Base-by-base conservation (phyloP, 1,284 basidiomycete species). In the Paramarasmius palmivorus region DNA sequence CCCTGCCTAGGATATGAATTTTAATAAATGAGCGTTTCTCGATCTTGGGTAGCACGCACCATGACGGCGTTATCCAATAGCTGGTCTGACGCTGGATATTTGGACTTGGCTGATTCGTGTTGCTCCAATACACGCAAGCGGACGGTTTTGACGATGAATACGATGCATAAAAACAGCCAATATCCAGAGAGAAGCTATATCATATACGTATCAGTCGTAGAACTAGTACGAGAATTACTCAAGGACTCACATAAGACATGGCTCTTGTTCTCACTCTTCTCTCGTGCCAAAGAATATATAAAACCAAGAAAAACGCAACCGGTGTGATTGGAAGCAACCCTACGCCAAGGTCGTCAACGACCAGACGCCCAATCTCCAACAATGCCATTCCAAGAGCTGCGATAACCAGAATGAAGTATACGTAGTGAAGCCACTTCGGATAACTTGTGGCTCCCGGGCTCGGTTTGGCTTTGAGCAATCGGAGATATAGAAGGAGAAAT, bases 61-160 rank as follows among this genome's bases (percentile, higher is more conserved):
- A 66, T 65, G 34, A 65, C 62, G 22, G 50, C 60, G 39, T 67
- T 64, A 51, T 66, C 64, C 3, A 64, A 46, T 22, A 66, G 52
- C 57, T 61, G 57, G 52, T 66, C 66, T 8, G 61, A 61, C 41
- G 52, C 60, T 2, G 62, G 65, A 50, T 66, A 66, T 29, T 53
- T 50, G 1, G 64, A 59, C 38, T 55, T 52, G 42, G 60, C 59
- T 35, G 25, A 14, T 2, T 57, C 55, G 46, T 63, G 37, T 9
- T 56, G 41, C 32, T 64, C 57, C 8, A 67, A 59, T 2, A 54
- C 40, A 23, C 62, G 57, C 14, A 67, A 45, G 29, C 66, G 52
- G 2, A 56, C 59, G 10, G 45, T 45, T 42, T 65, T 65, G 52
- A 67, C 52, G 12, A 56, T 54, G 34, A 57, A 47, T 14, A 65